These are phyloP conservation scores for Penstemon davidsonii DNA, from an alignment of 257 asterid species.

Conservation along the genomic window DNA sequence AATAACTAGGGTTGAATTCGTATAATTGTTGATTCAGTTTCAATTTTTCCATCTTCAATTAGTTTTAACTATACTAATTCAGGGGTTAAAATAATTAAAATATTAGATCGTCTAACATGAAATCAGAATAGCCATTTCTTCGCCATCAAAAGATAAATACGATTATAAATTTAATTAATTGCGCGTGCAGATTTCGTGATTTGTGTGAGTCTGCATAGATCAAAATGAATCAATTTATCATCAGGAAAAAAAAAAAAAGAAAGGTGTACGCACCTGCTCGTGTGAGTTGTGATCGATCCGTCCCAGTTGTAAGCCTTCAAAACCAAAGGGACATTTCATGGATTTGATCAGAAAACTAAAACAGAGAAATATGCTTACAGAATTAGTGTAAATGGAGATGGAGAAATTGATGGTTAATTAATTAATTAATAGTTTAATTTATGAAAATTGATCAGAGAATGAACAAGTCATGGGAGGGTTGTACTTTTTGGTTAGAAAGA, in stretches of 20 bases:
- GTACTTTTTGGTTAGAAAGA: conserved; percentile 14
- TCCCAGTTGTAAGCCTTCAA: background rate
- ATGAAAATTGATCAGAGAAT: conserved; percentile 16
- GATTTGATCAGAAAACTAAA: background rate
- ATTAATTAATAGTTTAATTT: conserved; percentile 13
- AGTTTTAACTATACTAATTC: background rate
- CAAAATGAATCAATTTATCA: background rate
- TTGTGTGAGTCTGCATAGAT: conserved; percentile 6
- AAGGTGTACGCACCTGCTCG: background rate
- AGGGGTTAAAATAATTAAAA: background rate
- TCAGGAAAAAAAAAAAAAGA: background rate
- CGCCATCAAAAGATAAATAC: too few species aligned
- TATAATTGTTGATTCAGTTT: too few species aligned
- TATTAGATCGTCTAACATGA: too few species aligned
- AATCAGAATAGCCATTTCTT: too few species aligned
- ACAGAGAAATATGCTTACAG: too few species aligned
- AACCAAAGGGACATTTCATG: background rate
- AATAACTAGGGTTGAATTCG: too few species aligned
- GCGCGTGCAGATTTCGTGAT: too few species aligned
- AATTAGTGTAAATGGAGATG: background rate
- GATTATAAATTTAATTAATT: too few species aligned
- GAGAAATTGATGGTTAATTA: background rate
- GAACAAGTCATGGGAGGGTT: conserved; percentile 5
- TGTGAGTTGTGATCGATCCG: background rate
- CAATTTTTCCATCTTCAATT: too few species aligned